phyloP scores from a whole-genome alignment of 225 moss, liverwort and hornwort genomes.

The Takakia lepidozioides region DNA sequence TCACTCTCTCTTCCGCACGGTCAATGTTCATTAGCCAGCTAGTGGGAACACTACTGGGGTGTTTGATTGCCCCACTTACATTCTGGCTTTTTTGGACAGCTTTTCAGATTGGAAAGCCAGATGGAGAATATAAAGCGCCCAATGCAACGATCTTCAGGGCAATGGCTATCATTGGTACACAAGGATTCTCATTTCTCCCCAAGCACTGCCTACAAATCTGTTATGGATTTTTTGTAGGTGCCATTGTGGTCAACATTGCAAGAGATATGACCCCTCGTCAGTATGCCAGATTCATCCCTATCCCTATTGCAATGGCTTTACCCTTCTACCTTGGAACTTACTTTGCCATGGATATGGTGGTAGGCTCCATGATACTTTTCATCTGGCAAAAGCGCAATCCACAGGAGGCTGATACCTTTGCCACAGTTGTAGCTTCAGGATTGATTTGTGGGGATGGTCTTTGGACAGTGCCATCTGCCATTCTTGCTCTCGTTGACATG shows the following conservation, averaged over 20 bases:
- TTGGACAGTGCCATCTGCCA: constrained; percentile 38
- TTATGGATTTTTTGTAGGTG: constrained; percentile 24
- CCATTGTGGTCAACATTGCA: constrained; percentile 18
- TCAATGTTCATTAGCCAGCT: constrained; percentile 55
- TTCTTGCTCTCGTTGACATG: constrained; percentile 34
- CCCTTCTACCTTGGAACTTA: constrained; percentile 44
- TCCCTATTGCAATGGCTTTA: constrained; percentile 56
- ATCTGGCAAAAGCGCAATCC: constrained; percentile 32
- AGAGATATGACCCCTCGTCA: constrained; percentile 27
- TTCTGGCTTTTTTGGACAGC: constrained; percentile 57
- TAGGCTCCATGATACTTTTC: constrained; percentile 36
- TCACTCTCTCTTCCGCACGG: constrained; percentile 37
- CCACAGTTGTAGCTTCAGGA: constrained; percentile 35
- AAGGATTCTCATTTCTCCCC: constrained; percentile 36
- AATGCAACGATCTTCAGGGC: constrained; percentile 40
- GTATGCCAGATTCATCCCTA: constrained; percentile 24
- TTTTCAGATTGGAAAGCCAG: constrained; percentile 36
- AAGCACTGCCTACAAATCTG: constrained; percentile 26
- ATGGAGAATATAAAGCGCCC: constrained; percentile 46
- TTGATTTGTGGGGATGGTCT: constrained; percentile 54
- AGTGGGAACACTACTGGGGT: constrained; percentile 32
- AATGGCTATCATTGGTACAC: constrained; percentile 42
- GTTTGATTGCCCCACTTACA: constrained; percentile 34
- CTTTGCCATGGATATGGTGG: constrained; percentile 49
- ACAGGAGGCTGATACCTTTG: constrained; percentile 24